Base-by-base conservation (phyloP, 2,329 filamentous ascomycete genomes). In the Aotearoamyces nothofagi region DNA sequence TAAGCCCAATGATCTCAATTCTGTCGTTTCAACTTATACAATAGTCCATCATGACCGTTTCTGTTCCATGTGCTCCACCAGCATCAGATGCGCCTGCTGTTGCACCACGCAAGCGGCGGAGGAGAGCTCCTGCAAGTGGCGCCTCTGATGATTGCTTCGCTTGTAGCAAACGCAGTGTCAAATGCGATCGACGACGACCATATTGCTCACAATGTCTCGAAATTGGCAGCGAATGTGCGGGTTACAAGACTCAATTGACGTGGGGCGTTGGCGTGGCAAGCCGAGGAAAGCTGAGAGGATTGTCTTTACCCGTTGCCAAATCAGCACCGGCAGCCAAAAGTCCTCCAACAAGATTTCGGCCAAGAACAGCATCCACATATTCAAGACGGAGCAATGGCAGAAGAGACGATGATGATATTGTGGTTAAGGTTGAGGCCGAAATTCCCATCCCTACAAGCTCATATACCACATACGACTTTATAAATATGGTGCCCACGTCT, bases 201-300 rank as follows among this genome's bases (percentile, higher is more conserved):
- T 96, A 94, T 57, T 96, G 90, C 58, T 84, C 84, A 24, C 86
- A 84, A 56, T 98, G 87, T 54, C 69, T 96, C 38, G 82, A 93
- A 43, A 67, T 83, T 39, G 86, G 84, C 39, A 84, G 83, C 51
- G 84, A 92, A 49, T 96, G 87, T 58, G 84, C 82, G 15, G 87
- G 87, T 34, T 96, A 96, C 63, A 92, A 92, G 59, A 96, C 87
- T 10, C 86, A 87, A 43, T 65, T 96, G 55, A 96, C 87, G 26
- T 96, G 87, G 87, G 84, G 84, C 23, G 82, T 94, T 26, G 87
- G 87, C 29, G 87, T 96, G 34, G 87, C 87, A 32, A 94, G 86
- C 56, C 76, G 87, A 46, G 87, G 87, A 49, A 96, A 96, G 61
- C 72, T 96, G 38, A 73, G 87, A 37, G 87, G 87, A 22, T 63